Conservation (phyloP, 345 rosid species). For the Hibiscus mutabilis region DNA sequence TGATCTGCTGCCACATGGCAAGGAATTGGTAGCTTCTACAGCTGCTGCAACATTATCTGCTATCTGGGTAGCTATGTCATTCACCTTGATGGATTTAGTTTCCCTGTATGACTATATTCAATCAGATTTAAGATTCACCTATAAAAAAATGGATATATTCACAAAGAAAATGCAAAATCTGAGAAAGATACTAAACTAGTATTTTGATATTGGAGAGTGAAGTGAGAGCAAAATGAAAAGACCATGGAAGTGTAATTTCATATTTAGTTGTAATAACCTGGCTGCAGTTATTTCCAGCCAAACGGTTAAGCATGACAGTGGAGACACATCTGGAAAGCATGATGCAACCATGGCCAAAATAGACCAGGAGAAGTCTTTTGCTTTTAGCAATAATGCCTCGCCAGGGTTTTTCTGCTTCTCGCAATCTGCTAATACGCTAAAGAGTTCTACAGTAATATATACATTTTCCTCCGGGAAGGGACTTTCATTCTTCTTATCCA, state of each 20-base stretch:
- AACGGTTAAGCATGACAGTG: constrained; percentile 74
- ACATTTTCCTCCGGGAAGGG: constrained; percentile 46
- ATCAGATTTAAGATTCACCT: constrained; percentile 23
- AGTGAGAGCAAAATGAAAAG: constrained; percentile 2
- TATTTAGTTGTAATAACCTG: constrained; percentile 43
- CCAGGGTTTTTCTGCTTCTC: constrained; percentile 87
- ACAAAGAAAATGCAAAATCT: not conserved
- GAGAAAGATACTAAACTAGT: not conserved
- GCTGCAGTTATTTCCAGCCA: constrained; percentile 99
- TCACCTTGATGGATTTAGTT: constrained; percentile 93
- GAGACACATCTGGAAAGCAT: constrained; percentile 82
- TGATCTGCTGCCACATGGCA: constrained; percentile 46
- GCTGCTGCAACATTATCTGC: constrained; percentile 82
- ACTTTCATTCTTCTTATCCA: constrained; percentile 40
- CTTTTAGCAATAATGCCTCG: constrained; percentile 68
- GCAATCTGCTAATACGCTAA: constrained; percentile 78
- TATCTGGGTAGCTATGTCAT: constrained; percentile 78
- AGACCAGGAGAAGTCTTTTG: constrained; percentile 94
- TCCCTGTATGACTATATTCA: constrained; percentile 52
- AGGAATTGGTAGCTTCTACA: constrained; percentile 65
- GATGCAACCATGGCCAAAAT: constrained; percentile 93
- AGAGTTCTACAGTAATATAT: constrained; percentile 69
- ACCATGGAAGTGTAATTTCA: constrained; percentile 7
- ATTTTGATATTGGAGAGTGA: not conserved
- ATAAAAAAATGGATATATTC: not conserved